phyloP scores from a whole-genome alignment of 768 basidiomycete genomes.

The Hebeloma cylindrosporum region DNA sequence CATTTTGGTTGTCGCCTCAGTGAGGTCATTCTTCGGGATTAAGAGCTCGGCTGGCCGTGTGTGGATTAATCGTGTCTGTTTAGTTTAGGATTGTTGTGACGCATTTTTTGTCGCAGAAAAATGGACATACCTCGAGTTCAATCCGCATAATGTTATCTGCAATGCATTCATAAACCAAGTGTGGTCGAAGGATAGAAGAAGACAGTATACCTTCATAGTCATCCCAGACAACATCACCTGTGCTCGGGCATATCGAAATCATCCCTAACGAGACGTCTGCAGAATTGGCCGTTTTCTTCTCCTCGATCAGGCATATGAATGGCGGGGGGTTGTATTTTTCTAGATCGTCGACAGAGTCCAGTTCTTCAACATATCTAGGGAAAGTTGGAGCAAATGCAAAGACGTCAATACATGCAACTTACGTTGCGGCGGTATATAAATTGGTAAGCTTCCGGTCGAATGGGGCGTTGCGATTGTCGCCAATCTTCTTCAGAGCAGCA shows the following conservation, averaged over 20 bases:
- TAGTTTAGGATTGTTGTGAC: conserved; percentile 1
- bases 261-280: conserved; percentile 59
- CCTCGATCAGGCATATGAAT: conserved; percentile 75
- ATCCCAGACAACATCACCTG: conserved; percentile 94
- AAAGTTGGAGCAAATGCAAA: conserved; percentile 3
- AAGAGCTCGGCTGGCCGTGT: conserved; percentile 81
- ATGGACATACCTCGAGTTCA: conserved; percentile 72
- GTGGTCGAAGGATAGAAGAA: no score
- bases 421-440: conserved; percentile 89
- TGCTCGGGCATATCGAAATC: conserved; percentile 79
- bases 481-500: conserved; percentile 82
- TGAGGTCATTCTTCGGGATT: conserved; percentile 57
- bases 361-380: conserved; percentile 76
- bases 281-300: conserved; percentile 33
- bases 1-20: conserved; percentile 72
- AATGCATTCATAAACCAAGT: neutral
- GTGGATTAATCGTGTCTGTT: conserved; percentile 84
- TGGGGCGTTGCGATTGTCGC: conserved; percentile 69
- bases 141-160: conserved; percentile 82
- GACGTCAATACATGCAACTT: conserved; percentile 30
- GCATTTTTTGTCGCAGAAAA: neutral
- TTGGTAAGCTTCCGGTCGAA: conserved; percentile 76
- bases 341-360: conserved; percentile 66
- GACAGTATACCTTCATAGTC: conserved; percentile 80
- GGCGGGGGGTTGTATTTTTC: conserved; percentile 60